These are phyloP conservation scores for Biscogniauxia marginata DNA, from an alignment of 2,329 filamentous ascomycete species.

Conservation along the genomic window DNA sequence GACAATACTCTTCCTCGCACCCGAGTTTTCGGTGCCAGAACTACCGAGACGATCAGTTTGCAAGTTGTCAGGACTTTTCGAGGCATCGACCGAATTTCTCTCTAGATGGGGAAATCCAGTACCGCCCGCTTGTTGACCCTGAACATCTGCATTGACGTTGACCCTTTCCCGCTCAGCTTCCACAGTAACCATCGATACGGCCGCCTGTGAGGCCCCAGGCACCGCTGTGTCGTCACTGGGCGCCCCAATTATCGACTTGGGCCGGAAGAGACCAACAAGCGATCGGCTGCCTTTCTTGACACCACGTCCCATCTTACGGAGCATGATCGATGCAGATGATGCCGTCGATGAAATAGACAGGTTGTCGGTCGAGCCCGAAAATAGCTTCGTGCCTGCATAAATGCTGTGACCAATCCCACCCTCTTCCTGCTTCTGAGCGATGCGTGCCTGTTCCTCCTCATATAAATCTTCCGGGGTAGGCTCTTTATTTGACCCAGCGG, in stretches of 20 bases:
- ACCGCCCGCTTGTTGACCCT: conserved; percentile 66
- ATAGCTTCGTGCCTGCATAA: conserved; percentile 82
- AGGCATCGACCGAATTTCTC: conserved; percentile 73
- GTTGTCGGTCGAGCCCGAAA: conserved; percentile 91
- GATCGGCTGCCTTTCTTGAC: conserved; percentile 93
- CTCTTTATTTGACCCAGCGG: conserved; percentile 64
- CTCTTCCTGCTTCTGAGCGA: conserved; percentile 89
- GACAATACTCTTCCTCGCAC: conserved; percentile 80
- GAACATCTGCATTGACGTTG: conserved; percentile 70
- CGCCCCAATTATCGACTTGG: conserved; percentile 84
- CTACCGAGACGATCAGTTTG: conserved; percentile 53
- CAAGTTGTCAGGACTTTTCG: conserved; percentile 41
- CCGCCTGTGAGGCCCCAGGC: conserved; percentile 69
- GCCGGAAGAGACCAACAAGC: conserved; percentile 89
- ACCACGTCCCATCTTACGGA: conserved; percentile 98
- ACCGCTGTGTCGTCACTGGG: conserved; percentile 67
- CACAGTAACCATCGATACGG: conserved; percentile 92
- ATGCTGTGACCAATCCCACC: conserved; percentile 90
- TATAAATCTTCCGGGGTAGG: conserved; percentile 62
- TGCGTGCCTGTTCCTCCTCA: conserved; percentile 86
- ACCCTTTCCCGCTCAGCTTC: conserved; percentile 87
- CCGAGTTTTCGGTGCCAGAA: conserved; percentile 59
- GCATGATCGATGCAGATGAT: conserved; percentile 88
- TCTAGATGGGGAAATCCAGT: conserved; percentile 85
- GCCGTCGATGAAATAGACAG: conserved; percentile 87